Conservation (phyloP, 129 eudicot species). For the Glebionis coronaria region DNA sequence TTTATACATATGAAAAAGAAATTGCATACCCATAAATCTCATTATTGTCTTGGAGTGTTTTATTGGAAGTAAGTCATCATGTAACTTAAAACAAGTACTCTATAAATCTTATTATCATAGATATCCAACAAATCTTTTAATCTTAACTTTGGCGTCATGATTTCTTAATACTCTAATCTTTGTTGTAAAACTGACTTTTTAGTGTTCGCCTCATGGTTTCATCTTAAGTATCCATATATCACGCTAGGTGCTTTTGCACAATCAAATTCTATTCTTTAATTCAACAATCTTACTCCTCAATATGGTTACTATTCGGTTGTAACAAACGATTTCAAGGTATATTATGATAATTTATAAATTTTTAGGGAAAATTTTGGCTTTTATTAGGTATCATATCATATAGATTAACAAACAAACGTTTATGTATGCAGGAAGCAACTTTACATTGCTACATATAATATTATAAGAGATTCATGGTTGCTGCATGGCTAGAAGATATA, state of each 20-base stretch:
- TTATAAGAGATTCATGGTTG: slow-evolving; percentile 57
- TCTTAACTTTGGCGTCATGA: neutral
- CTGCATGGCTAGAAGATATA: slow-evolving; percentile 47
- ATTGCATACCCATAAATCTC: slow-evolving; percentile 51
- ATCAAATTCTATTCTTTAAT: slow-evolving; percentile 74
- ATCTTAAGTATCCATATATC: slow-evolving; percentile 81
- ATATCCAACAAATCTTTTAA: neutral
- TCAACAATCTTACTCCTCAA: slow-evolving; percentile 54
- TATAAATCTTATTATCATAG: no score
- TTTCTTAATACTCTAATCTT: neutral
- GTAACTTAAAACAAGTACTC: neutral
- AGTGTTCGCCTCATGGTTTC: slow-evolving; percentile 93
- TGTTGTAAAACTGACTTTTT: neutral
- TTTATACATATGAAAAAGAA: slow-evolving; percentile 45
- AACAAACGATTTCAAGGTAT: slow-evolving; percentile 57
- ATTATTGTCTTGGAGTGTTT: slow-evolving; percentile 78
- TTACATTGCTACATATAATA: slow-evolving; percentile 52
- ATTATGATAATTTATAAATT: no score
- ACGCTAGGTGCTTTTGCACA: slow-evolving; percentile 81
- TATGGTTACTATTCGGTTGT: slow-evolving; percentile 54
- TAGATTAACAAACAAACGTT: neutral
- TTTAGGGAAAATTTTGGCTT: neutral
- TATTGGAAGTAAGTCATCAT: slow-evolving; percentile 54
- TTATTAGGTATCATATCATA: neutral
- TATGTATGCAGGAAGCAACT: slow-evolving; percentile 48